A percentile compares a stretch with the other conserved stretches of the same genome.
These are phyloP conservation scores for Ichthyophthirius multifiliis DNA, from an alignment of 169 alveolate species.

Conservation along the genomic window DNA sequence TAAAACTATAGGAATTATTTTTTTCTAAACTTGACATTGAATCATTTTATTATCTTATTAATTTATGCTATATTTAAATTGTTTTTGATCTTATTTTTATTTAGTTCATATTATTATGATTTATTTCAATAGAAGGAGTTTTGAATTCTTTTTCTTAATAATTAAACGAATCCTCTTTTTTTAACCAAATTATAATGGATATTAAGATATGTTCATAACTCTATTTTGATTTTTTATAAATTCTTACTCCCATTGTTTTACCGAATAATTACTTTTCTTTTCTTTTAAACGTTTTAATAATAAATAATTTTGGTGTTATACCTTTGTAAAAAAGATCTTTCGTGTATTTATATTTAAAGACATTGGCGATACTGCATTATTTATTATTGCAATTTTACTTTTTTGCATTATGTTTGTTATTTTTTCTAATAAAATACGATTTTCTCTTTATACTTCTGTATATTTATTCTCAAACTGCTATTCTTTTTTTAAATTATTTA, in stretches of 20 bases:
- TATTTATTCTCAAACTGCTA: constrained; percentile 26
- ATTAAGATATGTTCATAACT: background rate
- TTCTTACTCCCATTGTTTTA: background rate
- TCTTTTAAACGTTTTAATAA: constrained; percentile 11
- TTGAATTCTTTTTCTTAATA: background rate
- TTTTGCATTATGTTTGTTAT: constrained; percentile 55
- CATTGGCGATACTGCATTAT: background rate
- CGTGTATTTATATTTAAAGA: constrained; percentile 9
- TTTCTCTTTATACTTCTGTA: constrained; percentile 64
- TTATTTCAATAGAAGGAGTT: background rate
- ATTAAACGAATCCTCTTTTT: background rate
- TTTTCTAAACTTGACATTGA: too few relatives aligned
- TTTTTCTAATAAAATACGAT: constrained; percentile 56
- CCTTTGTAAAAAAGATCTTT: background rate
- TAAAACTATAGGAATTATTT: too few relatives aligned
- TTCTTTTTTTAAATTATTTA: constrained; percentile 11
- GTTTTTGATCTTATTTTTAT: background rate
- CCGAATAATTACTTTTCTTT: background rate
- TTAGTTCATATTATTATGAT: background rate
- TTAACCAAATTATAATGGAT: background rate
- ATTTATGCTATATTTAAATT: too few relatives aligned
- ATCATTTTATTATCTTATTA: too few relatives aligned
- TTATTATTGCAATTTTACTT: background rate
- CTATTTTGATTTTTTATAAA: background rate
- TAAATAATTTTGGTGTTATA: constrained; percentile 6